phyloP scores from a whole-genome alignment of 106 monocot genomes.

The Phalaenopsis aphrodite region DNA sequence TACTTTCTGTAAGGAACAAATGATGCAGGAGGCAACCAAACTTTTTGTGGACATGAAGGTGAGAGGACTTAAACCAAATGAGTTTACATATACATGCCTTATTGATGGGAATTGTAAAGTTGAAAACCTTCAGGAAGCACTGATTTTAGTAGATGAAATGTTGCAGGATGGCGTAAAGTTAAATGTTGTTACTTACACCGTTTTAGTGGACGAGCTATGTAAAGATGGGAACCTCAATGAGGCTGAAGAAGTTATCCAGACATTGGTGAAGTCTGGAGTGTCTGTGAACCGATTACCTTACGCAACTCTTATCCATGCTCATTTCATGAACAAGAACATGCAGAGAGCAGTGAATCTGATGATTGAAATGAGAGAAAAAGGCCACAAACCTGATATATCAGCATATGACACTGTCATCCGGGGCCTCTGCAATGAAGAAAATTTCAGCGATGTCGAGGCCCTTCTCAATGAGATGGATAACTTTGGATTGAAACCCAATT shows the following conservation, averaged over 20 bases:
- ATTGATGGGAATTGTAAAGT: slow-evolving; percentile 71
- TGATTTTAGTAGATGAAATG: slow-evolving; percentile 56
- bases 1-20: slow-evolving; percentile 71
- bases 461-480: slow-evolving; percentile 47
- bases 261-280: slow-evolving; percentile 40
- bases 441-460: slow-evolving; percentile 43
- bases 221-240: slow-evolving; percentile 54
- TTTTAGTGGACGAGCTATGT: slow-evolving; percentile 73
- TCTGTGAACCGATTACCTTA: slow-evolving; percentile 48
- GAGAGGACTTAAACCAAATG: slow-evolving; percentile 67
- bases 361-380: slow-evolving; percentile 54
- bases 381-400: slow-evolving; percentile 48
- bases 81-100: slow-evolving; percentile 71
- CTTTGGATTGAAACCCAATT: slow-evolving; percentile 51
- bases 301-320: slow-evolving; percentile 64
- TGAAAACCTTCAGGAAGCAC: slow-evolving; percentile 51
- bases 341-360: slow-evolving; percentile 39
- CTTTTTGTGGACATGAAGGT: slow-evolving; percentile 64
- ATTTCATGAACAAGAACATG: slow-evolving; percentile 49
- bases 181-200: slow-evolving; percentile 69
- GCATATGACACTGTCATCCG: slow-evolving; percentile 57
- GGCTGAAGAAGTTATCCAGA: slow-evolving; percentile 57
- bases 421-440: slow-evolving; percentile 63
- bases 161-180: slow-evolving; percentile 35
- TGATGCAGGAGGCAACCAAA: slow-evolving; percentile 58